Base-by-base conservation (phyloP, 371 early-diverging fungal genomes). In the Syncephalastrum racemosum region DNA sequence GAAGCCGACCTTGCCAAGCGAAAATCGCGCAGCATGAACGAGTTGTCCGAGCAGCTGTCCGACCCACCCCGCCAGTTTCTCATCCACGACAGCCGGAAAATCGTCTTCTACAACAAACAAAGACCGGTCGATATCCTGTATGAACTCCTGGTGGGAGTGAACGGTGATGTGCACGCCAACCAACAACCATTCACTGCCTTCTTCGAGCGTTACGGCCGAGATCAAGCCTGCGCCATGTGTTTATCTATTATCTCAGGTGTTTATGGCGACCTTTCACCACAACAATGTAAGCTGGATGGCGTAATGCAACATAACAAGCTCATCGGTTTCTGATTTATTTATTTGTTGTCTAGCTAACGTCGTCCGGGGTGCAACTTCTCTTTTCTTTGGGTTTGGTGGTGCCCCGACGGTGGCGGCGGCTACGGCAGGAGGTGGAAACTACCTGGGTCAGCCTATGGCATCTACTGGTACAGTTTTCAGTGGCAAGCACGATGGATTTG, bases 151-250 rank as follows among this genome's bases (percentile, higher is more conserved):
- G 1, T 46, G 3, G 51, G 58, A 18, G 24, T 59, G 1, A 36
- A 50, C 41, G 64, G 66, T 58, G 39, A 64, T 27, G 13, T 55
- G n/a, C 46, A 70, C 10, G 58, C 72, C 1, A 53, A 72, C 6
- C 77, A 79, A 25, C 69, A 58, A 8, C 79, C 81, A 16, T 67
- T 86, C 16, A 58, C 56, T 15, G 60, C 71, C 7, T 90, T 92
- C 60, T 73, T 90, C 44, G 72, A 66, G 2, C 63, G 71, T 24
- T 91, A 83, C 52, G 89, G 86, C 1, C 53, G 66, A 15, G 72
- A 68, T 15, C 85, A 89, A 63, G 68, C 87, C 3, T 89, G 90
- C 60, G 86, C 90, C 45, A 90, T 92, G 89, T 88, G 86, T 63
- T 66, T 90, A 2, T 80, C 80, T 0, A 77, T 92, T 46, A 65